Base-by-base conservation (phyloP, 208 protist genomes). In the Acanthamoeba royreba region DNA sequence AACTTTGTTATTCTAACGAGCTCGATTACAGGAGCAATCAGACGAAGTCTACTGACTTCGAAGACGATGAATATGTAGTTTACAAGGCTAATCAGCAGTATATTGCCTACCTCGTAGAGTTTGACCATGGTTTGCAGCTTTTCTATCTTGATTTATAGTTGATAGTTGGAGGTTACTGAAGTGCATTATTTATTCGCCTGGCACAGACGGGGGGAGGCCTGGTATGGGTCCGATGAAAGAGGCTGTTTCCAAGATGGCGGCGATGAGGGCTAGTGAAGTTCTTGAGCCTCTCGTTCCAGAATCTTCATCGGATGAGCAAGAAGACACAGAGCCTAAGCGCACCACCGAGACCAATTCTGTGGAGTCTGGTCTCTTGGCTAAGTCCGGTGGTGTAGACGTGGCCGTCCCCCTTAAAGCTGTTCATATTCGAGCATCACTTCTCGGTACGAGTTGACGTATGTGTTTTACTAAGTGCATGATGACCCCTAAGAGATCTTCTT, bases 11-110 rank as follows among this genome's bases (percentile, higher is more conserved):
- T 55, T 55, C 13, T 25, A 19, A 55, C 49, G 49, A 25, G 49
- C 49, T 9, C 83, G 83, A 87, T 9, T 11, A 3, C 35, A 13
- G 7, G 22, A 42, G 55, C 9, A 46, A 46, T n/a, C 66, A 17
- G 9, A 4, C 38, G n/a, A 85, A 92, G 42, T 9, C 63, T 19
- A 93, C 86, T 0, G 87, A 49, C 25, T 96, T 96, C 46, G 19
- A 25, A 31, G 94, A 95, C 69, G 86, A 95, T 40, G 95, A 96
- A 55, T 94, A 94, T 43, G 92, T 77, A 5, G 83, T 96, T 2
- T 96, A 89, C 43, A 66, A 63, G 92, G 7, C 94, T 17, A 90
- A 93, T 4, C 95, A 95, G 89, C 95, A 96, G 79, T 88, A 79
- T 19, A 28, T 95, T 13, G 13, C 53, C 53, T 95, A 96, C 47